phyloP scores from a whole-genome alignment of 2,329 filamentous ascomycete genomes.

The Colletotrichum sp. region DNA sequence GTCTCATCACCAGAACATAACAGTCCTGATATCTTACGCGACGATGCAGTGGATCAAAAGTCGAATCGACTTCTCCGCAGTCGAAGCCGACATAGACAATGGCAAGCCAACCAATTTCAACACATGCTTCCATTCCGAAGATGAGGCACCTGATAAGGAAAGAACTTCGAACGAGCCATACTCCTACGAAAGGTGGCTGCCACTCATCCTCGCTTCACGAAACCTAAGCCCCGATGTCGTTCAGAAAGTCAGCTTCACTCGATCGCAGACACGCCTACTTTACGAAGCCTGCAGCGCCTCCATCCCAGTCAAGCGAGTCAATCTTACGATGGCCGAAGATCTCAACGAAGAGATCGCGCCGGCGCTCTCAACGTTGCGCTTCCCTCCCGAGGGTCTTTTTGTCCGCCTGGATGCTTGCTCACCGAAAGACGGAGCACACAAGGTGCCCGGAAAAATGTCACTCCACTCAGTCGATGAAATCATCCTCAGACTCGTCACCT shows the following conservation, averaged over 20 bases:
- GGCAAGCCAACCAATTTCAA: not conserved
- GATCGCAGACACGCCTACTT: not conserved
- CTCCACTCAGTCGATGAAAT: not conserved
- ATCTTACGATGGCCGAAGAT: not conserved
- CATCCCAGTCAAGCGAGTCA: not conserved
- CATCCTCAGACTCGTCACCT: not conserved
- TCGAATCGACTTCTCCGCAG: not conserved
- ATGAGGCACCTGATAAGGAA: not conserved
- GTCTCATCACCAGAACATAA: not conserved
- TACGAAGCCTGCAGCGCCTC: not conserved
- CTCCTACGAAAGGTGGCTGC: not conserved
- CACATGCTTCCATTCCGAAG: not conserved
- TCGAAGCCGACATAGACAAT: not conserved
- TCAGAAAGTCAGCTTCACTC: not conserved
- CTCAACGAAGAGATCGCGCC: not conserved
- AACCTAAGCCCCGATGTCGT: not conserved
- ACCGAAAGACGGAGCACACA: not conserved
- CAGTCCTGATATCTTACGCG: not conserved
- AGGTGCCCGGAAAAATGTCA: not conserved
- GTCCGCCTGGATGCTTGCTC: not conserved
- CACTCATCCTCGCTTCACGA: not conserved
- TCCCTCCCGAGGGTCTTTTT: not conserved
- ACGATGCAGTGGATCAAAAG: not conserved
- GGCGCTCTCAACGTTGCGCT: accelerated
- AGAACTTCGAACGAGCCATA: not conserved